Evolutionary conservation across 2,329 filamentous ascomycete species (phyloP), one percentile per base, ranked within the genome.

Genomic region (Beauveria sp.): DNA sequence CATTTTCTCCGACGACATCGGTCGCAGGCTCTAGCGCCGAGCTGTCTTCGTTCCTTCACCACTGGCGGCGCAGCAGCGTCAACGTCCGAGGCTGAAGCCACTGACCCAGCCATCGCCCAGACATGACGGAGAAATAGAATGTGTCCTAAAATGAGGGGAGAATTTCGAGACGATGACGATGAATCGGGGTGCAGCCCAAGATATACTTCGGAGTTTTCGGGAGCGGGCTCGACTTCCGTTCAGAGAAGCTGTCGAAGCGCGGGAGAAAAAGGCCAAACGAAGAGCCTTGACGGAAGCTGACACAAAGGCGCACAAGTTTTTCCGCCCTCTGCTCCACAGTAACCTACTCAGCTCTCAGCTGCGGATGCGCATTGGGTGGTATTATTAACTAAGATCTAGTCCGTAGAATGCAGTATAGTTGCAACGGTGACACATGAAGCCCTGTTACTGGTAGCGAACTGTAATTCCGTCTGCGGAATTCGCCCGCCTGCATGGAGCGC

Each of bases 1-100:
- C 71, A 73, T 67, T 75, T 75, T 65, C 73, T 69, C 64, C 69
- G 71, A 24, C 73, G 72, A 50, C 73, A 75, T 5, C 73, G 71
- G 63, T 75, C 73, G 65, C 72, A 74, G 1, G 72, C 72, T 67
- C 72, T 66, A 52, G 65, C 69, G 38, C 66, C 64, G 34, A 67
- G 63, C 53, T 66, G 62, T 28, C 68, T 64, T 22, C 66, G 65
- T 24, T 62, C 56, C 50, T 62, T 62, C 0, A 60, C 57, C 28
- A 63, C 62, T 34, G 34, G 12, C 34, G 64, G 42, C 42, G 59
- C 65, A 28, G 65, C 64, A 34, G 63, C 43, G n/a, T 50, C 51
- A n/a, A 31, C 20, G 18, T 62, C 45, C 40, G 45, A 34, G 52
- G 52, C 34, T 20, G 60, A 51, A 45, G 46, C 60, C 48, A 34